Percentiles rank a stretch among this genome's conserved stretches.
Conservation (phyloP, 1,284 basidiomycete species). For the Rhodotorula glutinis region DNA sequence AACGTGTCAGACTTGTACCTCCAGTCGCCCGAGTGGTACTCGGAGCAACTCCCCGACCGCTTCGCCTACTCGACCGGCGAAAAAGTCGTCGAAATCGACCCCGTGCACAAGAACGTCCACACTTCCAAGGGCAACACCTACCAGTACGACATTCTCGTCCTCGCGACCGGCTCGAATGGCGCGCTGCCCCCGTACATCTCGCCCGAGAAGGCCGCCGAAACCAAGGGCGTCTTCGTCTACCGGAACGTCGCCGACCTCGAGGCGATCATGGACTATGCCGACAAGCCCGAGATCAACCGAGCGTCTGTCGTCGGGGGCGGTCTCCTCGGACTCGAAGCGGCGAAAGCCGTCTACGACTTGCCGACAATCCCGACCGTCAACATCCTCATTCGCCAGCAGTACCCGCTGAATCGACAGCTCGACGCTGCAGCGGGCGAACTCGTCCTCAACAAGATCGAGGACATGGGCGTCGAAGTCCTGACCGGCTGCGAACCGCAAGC, state of each 20-base stretch:
- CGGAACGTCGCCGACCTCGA: conserved; percentile 67
- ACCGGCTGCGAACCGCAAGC: conserved; percentile 56
- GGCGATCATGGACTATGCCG: conserved; percentile 59
- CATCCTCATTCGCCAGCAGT: conserved; percentile 62
- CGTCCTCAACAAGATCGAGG: conserved; percentile 64
- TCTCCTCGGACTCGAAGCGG: conserved; percentile 68
- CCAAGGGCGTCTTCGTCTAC: conserved; percentile 66
- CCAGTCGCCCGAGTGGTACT: conserved; percentile 62
- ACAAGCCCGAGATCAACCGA: conserved; percentile 52
- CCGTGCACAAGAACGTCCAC: conserved; percentile 53
- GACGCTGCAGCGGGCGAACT: conserved; percentile 67
- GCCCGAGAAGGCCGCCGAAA: conserved; percentile 50
- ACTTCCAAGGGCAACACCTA: conserved; percentile 56
- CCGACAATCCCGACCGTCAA: conserved; percentile 53
- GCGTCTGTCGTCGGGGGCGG: conserved; percentile 69
- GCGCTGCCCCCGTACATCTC: conserved; percentile 63
- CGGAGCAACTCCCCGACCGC: conserved; percentile 57
- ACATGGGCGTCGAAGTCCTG: conserved; percentile 63
- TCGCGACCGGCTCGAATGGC: conserved; percentile 69
- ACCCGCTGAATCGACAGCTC: conserved; percentile 67
- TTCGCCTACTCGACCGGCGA: conserved; percentile 60
- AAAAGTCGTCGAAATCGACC: conserved; percentile 55
- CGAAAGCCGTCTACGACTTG: conserved; percentile 68
- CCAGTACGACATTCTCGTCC: conserved; percentile 44
- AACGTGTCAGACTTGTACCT: conserved; percentile 65